Percentiles rank a stretch among this genome's conserved stretches.
Conservation (phyloP, 169 alveolate genomes). For the Neospora caninum region DNA sequence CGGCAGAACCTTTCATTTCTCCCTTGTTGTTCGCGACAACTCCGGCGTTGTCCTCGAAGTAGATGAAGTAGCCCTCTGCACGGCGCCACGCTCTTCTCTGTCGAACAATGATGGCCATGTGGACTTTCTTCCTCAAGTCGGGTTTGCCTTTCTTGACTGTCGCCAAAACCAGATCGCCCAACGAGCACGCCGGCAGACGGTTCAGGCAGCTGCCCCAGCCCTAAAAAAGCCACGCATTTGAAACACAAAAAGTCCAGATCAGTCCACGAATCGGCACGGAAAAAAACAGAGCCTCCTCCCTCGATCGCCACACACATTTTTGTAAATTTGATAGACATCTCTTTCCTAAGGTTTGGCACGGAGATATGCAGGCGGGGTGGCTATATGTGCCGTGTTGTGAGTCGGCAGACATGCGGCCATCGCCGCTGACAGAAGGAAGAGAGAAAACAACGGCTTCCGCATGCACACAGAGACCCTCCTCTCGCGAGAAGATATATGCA, state of each 20-base stretch:
- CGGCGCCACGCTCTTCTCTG: constrained; percentile 99
- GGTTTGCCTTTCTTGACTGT: constrained; percentile 99
- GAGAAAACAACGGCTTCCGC: too few relatives aligned
- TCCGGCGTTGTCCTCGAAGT: constrained; percentile 99
- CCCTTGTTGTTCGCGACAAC: constrained; percentile 99
- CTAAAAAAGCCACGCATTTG: not conserved
- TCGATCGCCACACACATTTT: too few relatives aligned
- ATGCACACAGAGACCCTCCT: too few relatives aligned
- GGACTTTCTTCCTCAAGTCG: constrained; percentile 97
- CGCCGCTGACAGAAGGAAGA: too few relatives aligned
- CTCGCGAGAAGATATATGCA: too few relatives aligned
- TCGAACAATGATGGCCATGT: constrained; percentile 97
- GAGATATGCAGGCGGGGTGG: too few relatives aligned
- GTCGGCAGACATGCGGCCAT: too few relatives aligned
- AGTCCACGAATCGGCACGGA: too few relatives aligned
- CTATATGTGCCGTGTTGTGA: too few relatives aligned
- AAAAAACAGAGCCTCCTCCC: too few relatives aligned
- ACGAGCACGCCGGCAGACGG: constrained; percentile 98
- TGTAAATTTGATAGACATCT: too few relatives aligned
- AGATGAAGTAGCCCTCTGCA: constrained; percentile 97
- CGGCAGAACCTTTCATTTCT: constrained; percentile 99
- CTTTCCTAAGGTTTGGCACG: too few relatives aligned
- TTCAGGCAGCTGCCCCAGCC: constrained; percentile 96
- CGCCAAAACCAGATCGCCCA: constrained; percentile 99
- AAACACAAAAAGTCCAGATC: not conserved